phyloP scores from a whole-genome alignment of 2,329 filamentous ascomycete species.

The Aspergillus latus region DNA sequence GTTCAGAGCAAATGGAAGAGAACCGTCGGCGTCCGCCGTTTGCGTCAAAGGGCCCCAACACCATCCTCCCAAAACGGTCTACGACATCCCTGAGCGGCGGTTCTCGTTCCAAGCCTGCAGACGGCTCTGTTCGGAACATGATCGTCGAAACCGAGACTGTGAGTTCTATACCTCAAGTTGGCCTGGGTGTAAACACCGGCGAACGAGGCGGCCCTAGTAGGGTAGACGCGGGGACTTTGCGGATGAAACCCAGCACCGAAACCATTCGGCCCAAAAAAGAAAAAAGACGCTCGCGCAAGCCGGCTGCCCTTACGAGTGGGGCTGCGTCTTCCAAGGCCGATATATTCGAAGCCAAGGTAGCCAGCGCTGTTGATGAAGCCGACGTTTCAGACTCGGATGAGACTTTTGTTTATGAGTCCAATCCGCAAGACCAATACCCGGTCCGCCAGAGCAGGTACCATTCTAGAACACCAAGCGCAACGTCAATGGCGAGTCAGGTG shows the following conservation, averaged over 20 bases:
- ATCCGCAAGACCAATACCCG: conserved; percentile 65
- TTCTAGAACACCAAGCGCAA: conserved; percentile 90
- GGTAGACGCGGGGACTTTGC: conserved; percentile 69
- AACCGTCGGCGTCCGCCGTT: conserved; percentile 37
- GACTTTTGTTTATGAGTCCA: conserved; percentile 98
- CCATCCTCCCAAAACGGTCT: conserved; percentile 64
- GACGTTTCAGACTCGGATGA: conserved; percentile 97
- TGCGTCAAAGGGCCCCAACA: conserved; percentile 47
- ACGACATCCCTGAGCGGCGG: conserved; percentile 60
- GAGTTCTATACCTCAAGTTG: conserved; percentile 80
- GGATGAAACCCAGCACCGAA: conserved; percentile 87
- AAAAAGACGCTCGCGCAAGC: conserved; percentile 80
- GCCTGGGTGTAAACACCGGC: conserved; percentile 62
- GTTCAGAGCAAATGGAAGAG: conserved; percentile 38
- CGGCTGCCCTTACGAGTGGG: conserved; percentile 51
- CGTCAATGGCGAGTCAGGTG: conserved; percentile 63
- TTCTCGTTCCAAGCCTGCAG: conserved; percentile 64
- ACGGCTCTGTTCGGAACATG: conserved; percentile 84
- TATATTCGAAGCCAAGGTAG: conserved; percentile 96
- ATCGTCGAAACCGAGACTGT: conserved; percentile 98
- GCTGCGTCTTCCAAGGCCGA: conserved; percentile 91
- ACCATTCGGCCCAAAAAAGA: conserved; percentile 94
- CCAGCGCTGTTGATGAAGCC: conserved; percentile 91
- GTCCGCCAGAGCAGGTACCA: conserved; percentile 72
- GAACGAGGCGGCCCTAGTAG: conserved; percentile 60